Conservation (phyloP, 257 asterid genomes). For the Lithospermum erythrorhizon region DNA sequence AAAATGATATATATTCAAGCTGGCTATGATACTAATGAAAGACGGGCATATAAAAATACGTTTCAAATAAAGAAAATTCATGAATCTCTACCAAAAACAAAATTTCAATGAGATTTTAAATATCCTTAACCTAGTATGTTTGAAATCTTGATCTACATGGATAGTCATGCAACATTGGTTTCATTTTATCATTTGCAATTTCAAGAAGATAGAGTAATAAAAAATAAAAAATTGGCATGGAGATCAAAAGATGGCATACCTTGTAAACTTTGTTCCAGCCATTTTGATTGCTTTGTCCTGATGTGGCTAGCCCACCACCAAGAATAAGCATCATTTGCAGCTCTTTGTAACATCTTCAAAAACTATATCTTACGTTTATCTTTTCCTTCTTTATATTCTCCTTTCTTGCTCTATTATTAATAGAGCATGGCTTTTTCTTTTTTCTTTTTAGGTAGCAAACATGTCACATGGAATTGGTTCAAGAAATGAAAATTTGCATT, state of each 20-base stretch:
- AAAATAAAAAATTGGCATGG: not conserved
- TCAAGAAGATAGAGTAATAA: not conserved
- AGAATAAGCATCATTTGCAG: constrained; percentile 60
- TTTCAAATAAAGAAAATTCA: too few relatives aligned
- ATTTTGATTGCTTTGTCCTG: constrained; percentile 57
- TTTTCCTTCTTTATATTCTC: not conserved
- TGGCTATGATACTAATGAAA: too few relatives aligned
- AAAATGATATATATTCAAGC: too few relatives aligned
- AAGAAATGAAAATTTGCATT: not conserved
- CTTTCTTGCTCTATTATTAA: not conserved
- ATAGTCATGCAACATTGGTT: too few relatives aligned
- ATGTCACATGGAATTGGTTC: not conserved
- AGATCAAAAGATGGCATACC: constrained; percentile 16
- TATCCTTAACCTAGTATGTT: too few relatives aligned
- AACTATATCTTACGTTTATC: not conserved
- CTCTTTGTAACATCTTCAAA: constrained; percentile 50
- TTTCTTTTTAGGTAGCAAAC: too few relatives aligned
- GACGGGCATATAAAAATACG: too few relatives aligned
- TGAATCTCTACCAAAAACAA: too few relatives aligned
- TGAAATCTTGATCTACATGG: too few relatives aligned
- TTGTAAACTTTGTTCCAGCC: constrained; percentile 59
- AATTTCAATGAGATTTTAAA: too few relatives aligned
- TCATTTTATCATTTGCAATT: not conserved
- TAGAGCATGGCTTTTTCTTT: too few relatives aligned
- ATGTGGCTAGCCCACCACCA: constrained; percentile 81